Percentiles rank a stretch among this genome's conserved stretches.
phyloP scores from a whole-genome alignment of 2,329 filamentous ascomycete species.

The Aspergillus chevalieri region DNA sequence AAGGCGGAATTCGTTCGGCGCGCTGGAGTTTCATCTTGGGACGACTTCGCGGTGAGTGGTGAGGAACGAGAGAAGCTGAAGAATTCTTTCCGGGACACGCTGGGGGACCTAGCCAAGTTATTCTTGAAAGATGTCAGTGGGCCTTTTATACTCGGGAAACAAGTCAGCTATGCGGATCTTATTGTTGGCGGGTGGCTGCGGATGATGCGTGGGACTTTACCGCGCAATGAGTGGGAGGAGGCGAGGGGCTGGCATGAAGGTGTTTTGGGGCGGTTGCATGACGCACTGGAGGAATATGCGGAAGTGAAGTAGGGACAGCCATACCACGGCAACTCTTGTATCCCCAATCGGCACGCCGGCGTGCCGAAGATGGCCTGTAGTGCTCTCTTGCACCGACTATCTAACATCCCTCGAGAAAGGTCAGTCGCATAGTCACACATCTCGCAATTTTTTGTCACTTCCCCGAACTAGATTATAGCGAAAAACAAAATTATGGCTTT shows the following conservation, averaged over 20 bases:
- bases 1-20: constrained; percentile 48
- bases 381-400: too few species aligned
- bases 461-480: too few species aligned
- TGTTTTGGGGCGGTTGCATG: constrained; percentile 47
- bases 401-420: too few species aligned
- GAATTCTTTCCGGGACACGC: constrained; percentile 35
- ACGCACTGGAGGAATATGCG: constrained; percentile 41
- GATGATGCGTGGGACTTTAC: constrained; percentile 40
- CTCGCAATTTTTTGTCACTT: too few species aligned
- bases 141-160: constrained; percentile 45
- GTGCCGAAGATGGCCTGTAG: too few species aligned
- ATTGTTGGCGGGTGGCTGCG: constrained; percentile 54
- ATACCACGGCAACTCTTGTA: too few species aligned
- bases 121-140: constrained; percentile 39
- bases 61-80: constrained; percentile 38
- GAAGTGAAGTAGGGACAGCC: background rate
- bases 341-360: too few species aligned
- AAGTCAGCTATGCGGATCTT: constrained; percentile 49
- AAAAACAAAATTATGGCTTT: too few species aligned
- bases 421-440: too few species aligned
- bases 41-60: constrained; percentile 28
- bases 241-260: constrained; percentile 44
- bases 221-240: constrained; percentile 43
- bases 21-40: constrained; percentile 39
- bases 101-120: constrained; percentile 40